A percentile compares a stretch with the other conserved stretches of the same genome.
phyloP scores from a whole-genome alignment of 176 grass and related monocot genomes.

The Rhynchospora tenuis region DNA sequence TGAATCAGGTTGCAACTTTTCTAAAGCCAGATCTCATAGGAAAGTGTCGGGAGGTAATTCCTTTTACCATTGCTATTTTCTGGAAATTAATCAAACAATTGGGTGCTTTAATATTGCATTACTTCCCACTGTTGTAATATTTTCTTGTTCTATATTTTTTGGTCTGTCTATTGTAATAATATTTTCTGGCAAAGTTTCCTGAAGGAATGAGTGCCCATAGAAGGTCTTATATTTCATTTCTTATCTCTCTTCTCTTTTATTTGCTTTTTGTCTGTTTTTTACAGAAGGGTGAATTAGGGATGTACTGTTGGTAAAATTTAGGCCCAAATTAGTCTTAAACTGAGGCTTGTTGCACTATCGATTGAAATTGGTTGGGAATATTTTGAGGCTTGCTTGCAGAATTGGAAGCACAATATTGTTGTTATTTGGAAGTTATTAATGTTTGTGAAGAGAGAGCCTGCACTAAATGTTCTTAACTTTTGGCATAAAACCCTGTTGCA shows the following conservation, averaged over 20 bases:
- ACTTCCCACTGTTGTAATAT: not conserved
- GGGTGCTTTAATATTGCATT: not conserved
- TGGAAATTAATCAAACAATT: not conserved
- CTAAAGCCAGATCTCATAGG: constrained; percentile 61
- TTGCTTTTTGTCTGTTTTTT: not conserved
- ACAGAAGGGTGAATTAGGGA: not conserved
- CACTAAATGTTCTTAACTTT: not conserved
- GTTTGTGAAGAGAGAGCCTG: not conserved
- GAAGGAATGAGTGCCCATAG: not conserved
- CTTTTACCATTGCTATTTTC: constrained; percentile 7
- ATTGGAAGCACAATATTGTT: not conserved
- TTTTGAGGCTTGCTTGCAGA: not conserved
- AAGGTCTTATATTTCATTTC: not conserved
- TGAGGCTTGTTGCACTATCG: not conserved
- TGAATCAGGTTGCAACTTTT: constrained; percentile 57
- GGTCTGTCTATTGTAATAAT: not conserved
- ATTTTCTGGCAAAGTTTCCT: not conserved
- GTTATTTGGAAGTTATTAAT: not conserved
- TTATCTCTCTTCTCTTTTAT: not conserved
- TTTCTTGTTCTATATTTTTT: not conserved
- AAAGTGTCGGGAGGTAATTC: constrained; percentile 88
- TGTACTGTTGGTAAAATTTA: not conserved
- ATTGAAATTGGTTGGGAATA: not conserved
- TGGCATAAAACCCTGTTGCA: not conserved
- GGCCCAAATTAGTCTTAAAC: not conserved